Evolutionary conservation across 2,329 filamentous ascomycete genomes (phyloP), one percentile per base, ranked within the genome.

Genomic region (Diaporthe nobilis): DNA sequence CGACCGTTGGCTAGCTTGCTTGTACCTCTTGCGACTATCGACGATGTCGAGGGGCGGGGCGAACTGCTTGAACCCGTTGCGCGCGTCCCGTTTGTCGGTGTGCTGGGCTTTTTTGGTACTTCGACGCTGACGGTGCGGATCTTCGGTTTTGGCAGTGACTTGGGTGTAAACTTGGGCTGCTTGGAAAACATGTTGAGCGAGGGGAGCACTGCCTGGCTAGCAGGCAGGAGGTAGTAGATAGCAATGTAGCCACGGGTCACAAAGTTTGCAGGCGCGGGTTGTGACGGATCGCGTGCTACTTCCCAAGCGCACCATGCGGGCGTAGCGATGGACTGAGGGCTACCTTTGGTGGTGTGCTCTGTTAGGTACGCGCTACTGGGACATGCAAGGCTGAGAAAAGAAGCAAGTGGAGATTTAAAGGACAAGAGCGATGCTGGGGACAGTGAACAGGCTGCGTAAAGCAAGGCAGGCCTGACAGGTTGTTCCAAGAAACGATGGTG

Each of bases 91-190:
- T 68, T 74, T 13, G 72, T 25, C 22, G 75, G 72, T 20, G 75
- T 72, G 55, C 75, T 73, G 20, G 75, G 75, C 58, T 76, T 76
- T 42, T 60, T 55, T 17, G 71, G 51, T 31, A 51, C 57, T 44
- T 76, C 75, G 75, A 74, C 72, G 53, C 42, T 58, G 72, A 76
- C 75, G 34, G 75, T 76, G 63, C 72, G 75, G 49, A 76, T 73
- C 51, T 76, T 74, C 9, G 75, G 75, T 51, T 74, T 74, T 10
- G 72, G 75, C 28, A 76, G 65, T 22, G 75, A 55, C 31, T 74
- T 76, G 10, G 75, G 72, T 20, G 58, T 71, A 15, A 76, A 76
- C 57, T 65, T 63, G 39, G 72, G 75, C 65, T 76, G 75, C 15
- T 76, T 76, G 47, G 72, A 74, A 58, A 76, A 76, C 75, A 76